phyloP scores from a whole-genome alignment of 2,329 filamentous ascomycete genomes.

The Rutstroemia sp. region DNA sequence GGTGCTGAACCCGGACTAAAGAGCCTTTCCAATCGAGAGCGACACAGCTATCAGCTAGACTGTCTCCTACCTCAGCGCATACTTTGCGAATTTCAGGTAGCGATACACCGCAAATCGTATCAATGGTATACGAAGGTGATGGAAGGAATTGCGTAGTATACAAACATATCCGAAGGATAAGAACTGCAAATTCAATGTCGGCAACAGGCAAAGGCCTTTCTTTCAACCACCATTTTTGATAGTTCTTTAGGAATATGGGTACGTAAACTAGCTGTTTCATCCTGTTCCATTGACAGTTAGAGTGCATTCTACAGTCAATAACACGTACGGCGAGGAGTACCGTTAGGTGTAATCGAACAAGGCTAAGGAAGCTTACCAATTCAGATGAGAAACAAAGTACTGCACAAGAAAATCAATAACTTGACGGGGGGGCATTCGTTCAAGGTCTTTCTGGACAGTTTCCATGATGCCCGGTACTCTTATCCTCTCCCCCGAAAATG shows the following conservation, averaged over 20 bases:
- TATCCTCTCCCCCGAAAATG: background rate
- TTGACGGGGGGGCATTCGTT: background rate
- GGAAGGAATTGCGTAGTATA: background rate
- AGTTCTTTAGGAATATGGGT: background rate
- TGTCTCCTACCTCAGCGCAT: background rate
- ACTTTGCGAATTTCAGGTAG: background rate
- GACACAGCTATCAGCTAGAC: background rate
- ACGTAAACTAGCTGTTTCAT: background rate
- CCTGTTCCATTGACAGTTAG: background rate
- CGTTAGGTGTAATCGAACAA: background rate
- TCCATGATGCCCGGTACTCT: background rate
- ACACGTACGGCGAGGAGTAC: background rate
- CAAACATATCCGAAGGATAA: background rate
- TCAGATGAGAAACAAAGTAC: background rate
- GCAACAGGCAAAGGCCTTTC: background rate
- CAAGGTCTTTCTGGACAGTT: background rate
- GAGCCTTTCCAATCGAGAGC: conserved; percentile 1
- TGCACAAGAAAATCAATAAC: background rate
- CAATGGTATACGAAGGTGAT: background rate
- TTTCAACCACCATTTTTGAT: background rate
- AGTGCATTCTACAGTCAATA: background rate
- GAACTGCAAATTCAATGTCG: background rate
- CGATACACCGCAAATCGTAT: background rate
- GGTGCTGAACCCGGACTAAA: background rate
- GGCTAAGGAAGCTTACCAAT: background rate